These are phyloP conservation scores for Chaetothyriales sp. DNA, from an alignment of 2,329 filamentous ascomycete species.

Conservation along the genomic window DNA sequence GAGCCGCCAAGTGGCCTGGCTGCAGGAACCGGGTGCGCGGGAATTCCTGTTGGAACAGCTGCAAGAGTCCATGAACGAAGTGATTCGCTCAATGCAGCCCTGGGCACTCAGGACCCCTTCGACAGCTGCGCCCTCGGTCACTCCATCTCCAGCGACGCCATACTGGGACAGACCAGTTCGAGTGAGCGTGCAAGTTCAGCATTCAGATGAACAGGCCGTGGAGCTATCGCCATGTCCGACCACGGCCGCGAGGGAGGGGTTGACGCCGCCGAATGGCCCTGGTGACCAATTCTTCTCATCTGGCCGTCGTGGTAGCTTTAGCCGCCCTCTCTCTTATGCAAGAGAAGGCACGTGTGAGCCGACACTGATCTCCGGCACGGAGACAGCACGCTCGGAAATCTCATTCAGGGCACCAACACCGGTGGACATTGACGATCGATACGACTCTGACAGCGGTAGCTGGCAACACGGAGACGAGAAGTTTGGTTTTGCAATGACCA, in stretches of 20 bases:
- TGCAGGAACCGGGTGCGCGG: conserved; percentile 2
- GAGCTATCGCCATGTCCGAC: neutral
- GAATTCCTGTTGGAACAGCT: neutral
- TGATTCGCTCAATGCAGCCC: neutral
- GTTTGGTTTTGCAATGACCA: conserved; percentile 6
- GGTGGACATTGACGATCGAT: conserved; percentile 9
- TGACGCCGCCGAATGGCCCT: neutral
- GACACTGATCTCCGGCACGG: conserved; percentile 1
- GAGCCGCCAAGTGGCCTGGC: conserved; percentile 6
- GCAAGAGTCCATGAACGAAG: neutral
- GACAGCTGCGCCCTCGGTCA: neutral
- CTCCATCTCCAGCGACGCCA: neutral
- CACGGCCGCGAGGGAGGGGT: neutral
- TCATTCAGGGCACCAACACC: conserved; percentile 2
- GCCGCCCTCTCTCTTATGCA: conserved; percentile 7
- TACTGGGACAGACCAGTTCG: neutral
- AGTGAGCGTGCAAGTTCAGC: neutral
- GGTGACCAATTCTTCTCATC: neutral
- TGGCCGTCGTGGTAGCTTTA: conserved; percentile 8
- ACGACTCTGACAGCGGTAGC: conserved; percentile 8
- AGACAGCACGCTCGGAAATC: conserved; percentile 1
- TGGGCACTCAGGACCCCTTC: neutral
- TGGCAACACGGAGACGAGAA: conserved; percentile 11
- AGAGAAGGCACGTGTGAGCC: neutral
- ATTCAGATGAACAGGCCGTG: neutral